Base-by-base conservation (phyloP, 805 yeast species). In the Schwanniomyces occidentalis region DNA sequence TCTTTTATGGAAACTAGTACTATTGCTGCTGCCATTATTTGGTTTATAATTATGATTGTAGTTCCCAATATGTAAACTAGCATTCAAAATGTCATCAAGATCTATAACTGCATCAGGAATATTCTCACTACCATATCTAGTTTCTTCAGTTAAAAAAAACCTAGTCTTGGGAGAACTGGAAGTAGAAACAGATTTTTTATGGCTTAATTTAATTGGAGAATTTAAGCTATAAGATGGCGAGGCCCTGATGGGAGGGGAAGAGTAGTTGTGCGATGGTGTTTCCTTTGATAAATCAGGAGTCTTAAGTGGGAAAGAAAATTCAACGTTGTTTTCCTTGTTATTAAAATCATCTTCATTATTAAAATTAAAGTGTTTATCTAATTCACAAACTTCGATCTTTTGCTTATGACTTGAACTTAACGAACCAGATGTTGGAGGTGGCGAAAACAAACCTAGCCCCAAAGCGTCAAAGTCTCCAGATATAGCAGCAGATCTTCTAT, bases 401-500 rank as follows among this genome's bases (percentile, higher is more conserved):
- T 25, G 28, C 7, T 24, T 24, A 15, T n/a, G 24, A 15, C 16
- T 24, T 15, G 33, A 10, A 2, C 24, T 4, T 3, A 31, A 12
- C 4, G 38, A 29, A 7, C 34, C 32, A n/a, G 37, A 24, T 7
- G 38, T 30, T 3, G 28, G 18, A 7, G 58, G 52, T 3, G 64
- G 59, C 5, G 63, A 56, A 34, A 63, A 61, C 23, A 65, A 42
- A 2, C 71, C 71, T 23, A 63, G 43, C 5, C 70, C 72, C 32
- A 54, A 47, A 6, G 54, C 52, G 47, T 85, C 93, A 53, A 86
- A 84, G 54, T 88, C 95, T 4, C 93, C 93, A 6, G 93, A 84
- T 5, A 88, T 82, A 0, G 95, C 95, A 15, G 91, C 89, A 0
- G 95, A 87, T 34, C 96, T 66, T 50, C 86, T 76, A 51, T 88